Evolutionary conservation across 2,329 filamentous ascomycete species (phyloP).

Genomic region (Nemania abortiva): DNA sequence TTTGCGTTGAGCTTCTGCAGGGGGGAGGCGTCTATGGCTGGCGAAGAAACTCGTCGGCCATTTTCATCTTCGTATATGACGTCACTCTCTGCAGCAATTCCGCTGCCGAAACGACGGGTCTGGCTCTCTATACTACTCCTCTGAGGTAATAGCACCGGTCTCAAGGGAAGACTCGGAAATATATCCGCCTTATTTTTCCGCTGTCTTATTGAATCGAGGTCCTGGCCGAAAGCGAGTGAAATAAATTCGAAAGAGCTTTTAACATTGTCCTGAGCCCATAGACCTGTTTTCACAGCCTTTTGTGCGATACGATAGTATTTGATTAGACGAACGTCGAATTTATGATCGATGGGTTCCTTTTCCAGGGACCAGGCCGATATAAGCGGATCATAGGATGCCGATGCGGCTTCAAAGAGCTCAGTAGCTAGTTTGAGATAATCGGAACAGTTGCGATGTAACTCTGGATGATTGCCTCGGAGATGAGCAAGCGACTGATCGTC

Average conservation of each 20-base stretch:
- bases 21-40: not conserved
- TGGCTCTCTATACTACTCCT: slow-evolving; percentile 10
- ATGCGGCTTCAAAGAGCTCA: slow-evolving; percentile 16
- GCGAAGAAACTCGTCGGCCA: not conserved
- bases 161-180: slow-evolving; percentile 1
- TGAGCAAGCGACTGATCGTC: slow-evolving; percentile 12
- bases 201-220: not conserved
- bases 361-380: slow-evolving; percentile 6
- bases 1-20: slow-evolving; percentile 4
- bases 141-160: not conserved
- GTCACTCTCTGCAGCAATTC: not conserved
- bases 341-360: slow-evolving; percentile 14
- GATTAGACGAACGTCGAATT: slow-evolving; percentile 17
- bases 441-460: slow-evolving; percentile 1
- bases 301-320: slow-evolving; percentile 20
- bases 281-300: not conserved
- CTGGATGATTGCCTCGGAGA: slow-evolving; percentile 1
- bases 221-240: not conserved
- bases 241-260: slow-evolving; percentile 16
- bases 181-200: not conserved
- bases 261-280: not conserved
- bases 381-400: slow-evolving; percentile 17
- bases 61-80: slow-evolving; percentile 9
- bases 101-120: slow-evolving; percentile 4
- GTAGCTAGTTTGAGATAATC: slow-evolving; percentile 4